Evolutionary conservation across 768 basidiomycete genomes (phyloP), one percentile per base, ranked within the genome.

Genomic region (Russula brevipes): DNA sequence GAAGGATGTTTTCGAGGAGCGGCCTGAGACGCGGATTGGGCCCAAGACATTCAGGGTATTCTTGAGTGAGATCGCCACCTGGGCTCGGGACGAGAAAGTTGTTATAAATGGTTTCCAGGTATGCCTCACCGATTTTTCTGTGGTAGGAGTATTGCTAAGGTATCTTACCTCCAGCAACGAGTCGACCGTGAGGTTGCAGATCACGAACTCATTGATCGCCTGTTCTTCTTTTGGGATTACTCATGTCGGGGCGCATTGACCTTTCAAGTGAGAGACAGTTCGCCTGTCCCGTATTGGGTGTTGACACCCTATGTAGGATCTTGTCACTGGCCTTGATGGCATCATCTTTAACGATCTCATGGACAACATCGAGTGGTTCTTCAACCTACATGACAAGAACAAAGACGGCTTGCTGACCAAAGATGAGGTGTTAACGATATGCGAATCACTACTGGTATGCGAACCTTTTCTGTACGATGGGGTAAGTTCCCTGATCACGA

Each of bases 321-420:
- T 98, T 12, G 87, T 98, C 10, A 81, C 79, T 35, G 96, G 97
- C 1, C 78, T 98, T 54, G 88, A 97, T 68, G 88, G 88, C 2
- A 90, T 97, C 50, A 91, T 98, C 84, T 89, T 91, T 76, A 95
- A 92, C 66, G 97, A 98, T 73, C 76, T 99, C 67, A 98, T 98
- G 97, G 91, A 94, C 61, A 96, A 92, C 68, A 96, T 98, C 69
- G 92, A 97, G 73, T 99, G 96, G 96, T 96, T 98, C 77, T 98
- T 98, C 76, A 89, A 88, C 69, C 73, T 98, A 54, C 92, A 96
- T 65, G 94, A 95, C 76, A 95, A 95, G 75, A 90, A 99, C 74
- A 93, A 93, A 69, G 97, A 99, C 72, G 95, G 96, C 1, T 94
- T 80, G 73, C 76, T 99, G 65, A 95, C 94, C 2, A 98, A 96